Conservation (phyloP, 1,284 basidiomycete genomes). For the Ceratobasidium theobromae region DNA sequence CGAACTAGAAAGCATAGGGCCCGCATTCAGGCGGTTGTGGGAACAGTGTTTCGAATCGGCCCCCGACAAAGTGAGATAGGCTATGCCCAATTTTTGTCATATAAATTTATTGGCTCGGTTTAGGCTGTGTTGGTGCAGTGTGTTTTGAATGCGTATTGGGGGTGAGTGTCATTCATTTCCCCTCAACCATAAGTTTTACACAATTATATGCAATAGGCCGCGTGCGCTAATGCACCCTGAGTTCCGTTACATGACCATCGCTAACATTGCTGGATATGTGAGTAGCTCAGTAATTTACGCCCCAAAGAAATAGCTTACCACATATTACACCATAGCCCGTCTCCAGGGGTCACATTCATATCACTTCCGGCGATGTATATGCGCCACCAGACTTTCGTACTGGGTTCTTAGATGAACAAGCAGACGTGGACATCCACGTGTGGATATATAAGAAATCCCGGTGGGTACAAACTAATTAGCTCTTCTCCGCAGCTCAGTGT, state of each 20-base stretch:
- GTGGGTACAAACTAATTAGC: constrained; percentile 34
- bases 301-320: background rate
- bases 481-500: constrained; percentile 35
- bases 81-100: background rate
- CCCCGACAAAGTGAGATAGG: constrained; percentile 48
- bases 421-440: constrained; percentile 55
- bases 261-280: constrained; percentile 17
- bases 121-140: constrained; percentile 16
- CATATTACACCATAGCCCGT: constrained; percentile 32
- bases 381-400: constrained; percentile 37
- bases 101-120: background rate
- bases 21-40: constrained; percentile 51
- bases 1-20: constrained; percentile 51
- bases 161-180: background rate
- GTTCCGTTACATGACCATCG: constrained; percentile 17
- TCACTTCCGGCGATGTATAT: constrained; percentile 37
- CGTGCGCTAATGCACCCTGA: constrained; percentile 43
- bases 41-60: constrained; percentile 47
- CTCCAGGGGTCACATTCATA: constrained; percentile 39
- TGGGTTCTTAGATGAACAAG: constrained; percentile 39
- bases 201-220: background rate
- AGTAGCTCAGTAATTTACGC: background rate
- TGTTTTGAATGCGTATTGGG: constrained; percentile 9
- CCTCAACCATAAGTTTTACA: constrained; percentile 32
- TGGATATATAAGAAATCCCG: constrained; percentile 60